Evolutionary conservation across 164 flowering plant genomes (phyloP), one percentile per base, ranked within the genome.

Genomic region (Vitis labrusca): DNA sequence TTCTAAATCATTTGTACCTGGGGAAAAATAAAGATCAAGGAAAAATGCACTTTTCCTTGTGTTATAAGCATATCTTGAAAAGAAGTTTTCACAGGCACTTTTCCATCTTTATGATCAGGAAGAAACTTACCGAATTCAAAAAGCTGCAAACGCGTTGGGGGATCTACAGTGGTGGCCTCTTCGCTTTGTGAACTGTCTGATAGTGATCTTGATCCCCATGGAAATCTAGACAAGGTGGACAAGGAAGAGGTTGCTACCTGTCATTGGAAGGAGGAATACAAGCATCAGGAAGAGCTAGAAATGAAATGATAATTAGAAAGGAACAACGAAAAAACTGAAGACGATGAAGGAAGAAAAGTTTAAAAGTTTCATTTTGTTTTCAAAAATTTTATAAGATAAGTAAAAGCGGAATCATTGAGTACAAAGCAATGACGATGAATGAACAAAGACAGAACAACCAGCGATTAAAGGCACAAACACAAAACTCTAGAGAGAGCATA

Each of bases 151-250:
- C 8, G 75, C 74, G 66, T 30, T 11, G 79, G 84, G 76, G 82
- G 81, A 65, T 81, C 77, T 60, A 65, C 65, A 57, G 48, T 56
- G 59, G 60, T 49, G 10, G 7, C 53, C 50, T 70, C 76, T 68
- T 71, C 69, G 67, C 64, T 61, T 48, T 52, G 27, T n/a, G 56
- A 72, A 74, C 66, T 72, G 16, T 60, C 67, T 13, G 66, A 49
- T 55, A 81, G 59, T 51, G 85, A 73, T 71, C 61, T 83, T 54
- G 92, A 84, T 64, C 95, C 95, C 92, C 92, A 90, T 61, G 95
- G 91, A 73, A 85, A 65, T 75, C 92, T 84, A 56, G 91, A 85
- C 75, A 86, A 71, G 51, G 88, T 72, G 62, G 95, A 82, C 62
- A 88, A 75, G 19, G 86, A 85, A 64, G 92, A 90, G 49, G 91